Base-by-base conservation (phyloP, 202 grass and related monocot genomes). In the Hordeum pubiflorum region DNA sequence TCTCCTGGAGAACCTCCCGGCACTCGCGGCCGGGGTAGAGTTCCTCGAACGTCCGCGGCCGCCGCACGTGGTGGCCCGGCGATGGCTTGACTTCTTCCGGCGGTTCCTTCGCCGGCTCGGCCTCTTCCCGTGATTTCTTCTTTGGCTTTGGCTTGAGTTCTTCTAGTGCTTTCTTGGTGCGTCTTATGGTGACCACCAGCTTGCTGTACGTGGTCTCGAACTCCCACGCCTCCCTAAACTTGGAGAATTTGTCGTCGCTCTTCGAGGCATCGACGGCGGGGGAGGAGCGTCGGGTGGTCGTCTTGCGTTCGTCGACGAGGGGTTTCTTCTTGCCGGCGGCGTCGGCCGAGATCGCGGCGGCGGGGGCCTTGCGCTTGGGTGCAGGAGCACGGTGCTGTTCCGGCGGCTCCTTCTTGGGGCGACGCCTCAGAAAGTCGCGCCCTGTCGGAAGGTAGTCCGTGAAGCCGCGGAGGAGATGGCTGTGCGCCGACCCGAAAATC, bases 211-310 rank as follows among this genome's bases (percentile, higher is more conserved):
- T 4, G 21, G 63, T 54, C 39, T 76, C 72, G 40, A 86, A 81
- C 62, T 54, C 54, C 54, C 72, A 76, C 1, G 32, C 5, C 63
- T 60, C 5, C 62, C 84, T 81, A 29, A 86, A 86, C 39, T 3
- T 4, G 12, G 21, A 7, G 33, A 21, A 18, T 4, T 8, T 50
- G 14, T 50, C 26, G 59, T 13, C 59, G 62, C 62, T 21, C 33
- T 37, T 37, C 3, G 63, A 4, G 32, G 27, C 31, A 15, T 37
- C 31, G 0, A 3, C 63, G 20, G 2, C 20, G 20, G 67, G 11
- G 39, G 40, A 79, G 26, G 12, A 5, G 4, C 18, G 41, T 6
- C 9, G n/a, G 46, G 12, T 41, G 27, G 37, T 69, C 23, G 67
- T 32, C 29, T 24, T 54, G 1, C 13, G n/a, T 10, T 58, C 36